Evolutionary conservation across 2,329 filamentous ascomycete genomes (phyloP).

Genomic region (Sclerotinia sclerotiorum): DNA sequence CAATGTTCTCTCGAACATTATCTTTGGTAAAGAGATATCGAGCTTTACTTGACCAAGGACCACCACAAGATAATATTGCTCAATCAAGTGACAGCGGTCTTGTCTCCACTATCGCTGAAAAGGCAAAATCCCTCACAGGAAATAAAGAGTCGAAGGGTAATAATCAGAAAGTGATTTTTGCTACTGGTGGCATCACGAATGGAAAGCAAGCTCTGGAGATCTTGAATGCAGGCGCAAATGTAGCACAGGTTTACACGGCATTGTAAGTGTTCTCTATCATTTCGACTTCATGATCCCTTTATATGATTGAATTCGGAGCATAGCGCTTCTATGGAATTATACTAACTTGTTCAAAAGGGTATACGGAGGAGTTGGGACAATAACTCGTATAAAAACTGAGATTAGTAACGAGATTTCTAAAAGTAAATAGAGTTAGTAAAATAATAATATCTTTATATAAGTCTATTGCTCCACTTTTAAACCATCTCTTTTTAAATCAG

Average conservation of each 20-base stretch:
- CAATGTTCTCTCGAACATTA: slow-evolving; percentile 79
- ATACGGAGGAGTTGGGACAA: slow-evolving; percentile 63
- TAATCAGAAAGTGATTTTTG: slow-evolving; percentile 78
- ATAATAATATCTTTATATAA: slow-evolving; percentile 5
- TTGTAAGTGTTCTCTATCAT: slow-evolving; percentile 40
- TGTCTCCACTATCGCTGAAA: slow-evolving; percentile 41
- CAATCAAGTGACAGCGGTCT: slow-evolving; percentile 39
- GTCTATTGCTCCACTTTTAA: no score
- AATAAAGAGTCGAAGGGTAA: background rate
- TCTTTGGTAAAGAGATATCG: slow-evolving; percentile 79
- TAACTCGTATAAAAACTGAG: slow-evolving; percentile 65
- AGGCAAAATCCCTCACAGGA: slow-evolving; percentile 32
- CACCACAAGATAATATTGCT: slow-evolving; percentile 34
- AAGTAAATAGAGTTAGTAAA: slow-evolving; percentile 18
- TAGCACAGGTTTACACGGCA: slow-evolving; percentile 89
- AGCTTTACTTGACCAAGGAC: slow-evolving; percentile 58
- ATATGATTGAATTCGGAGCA: background rate
- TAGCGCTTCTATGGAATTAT: background rate
- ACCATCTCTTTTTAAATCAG: no score
- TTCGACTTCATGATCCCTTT: background rate
- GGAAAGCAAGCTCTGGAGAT: slow-evolving; percentile 80
- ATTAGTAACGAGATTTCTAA: slow-evolving; percentile 52
- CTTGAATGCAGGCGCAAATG: slow-evolving; percentile 83
- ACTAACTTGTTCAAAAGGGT: slow-evolving; percentile 36
- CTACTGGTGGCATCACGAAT: slow-evolving; percentile 87